A percentile compares a stretch with the other conserved stretches of the same genome.
Conservation (phyloP, 495 filamentous ascomycete genomes). For the Hypoxylon lienhwacheense region DNA sequence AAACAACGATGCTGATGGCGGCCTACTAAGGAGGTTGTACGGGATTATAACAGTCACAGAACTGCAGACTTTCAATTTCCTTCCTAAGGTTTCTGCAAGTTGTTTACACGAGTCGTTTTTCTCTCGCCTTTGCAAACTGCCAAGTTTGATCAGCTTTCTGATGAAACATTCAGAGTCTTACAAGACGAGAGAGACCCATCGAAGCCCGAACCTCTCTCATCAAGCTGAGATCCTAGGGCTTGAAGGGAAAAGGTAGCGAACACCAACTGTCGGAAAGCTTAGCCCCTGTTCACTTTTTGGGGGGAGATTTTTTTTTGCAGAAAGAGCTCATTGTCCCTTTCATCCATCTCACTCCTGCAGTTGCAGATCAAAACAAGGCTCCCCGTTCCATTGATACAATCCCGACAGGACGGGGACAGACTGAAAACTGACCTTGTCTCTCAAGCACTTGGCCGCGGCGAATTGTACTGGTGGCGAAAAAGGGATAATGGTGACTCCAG, state of each 20-base stretch:
- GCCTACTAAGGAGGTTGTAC: conserved; percentile 37
- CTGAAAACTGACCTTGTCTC: conserved; percentile 33
- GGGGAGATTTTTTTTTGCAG: conserved; percentile 15
- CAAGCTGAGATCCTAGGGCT: conserved; percentile 25
- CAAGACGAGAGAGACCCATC: conserved; percentile 35
- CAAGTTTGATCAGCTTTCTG: conserved; percentile 31
- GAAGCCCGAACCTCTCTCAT: conserved; percentile 31
- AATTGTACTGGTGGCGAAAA: conserved; percentile 29
- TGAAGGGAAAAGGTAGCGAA: conserved; percentile 11
- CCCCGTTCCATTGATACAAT: conserved; percentile 31
- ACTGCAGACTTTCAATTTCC: conserved; percentile 37
- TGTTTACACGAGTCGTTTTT: conserved; percentile 15
- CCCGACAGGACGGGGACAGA: conserved; percentile 33
- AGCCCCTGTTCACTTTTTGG: conserved; percentile 34
- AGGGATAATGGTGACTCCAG: conserved; percentile 51
- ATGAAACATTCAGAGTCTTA: conserved; percentile 42
- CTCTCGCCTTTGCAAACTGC: conserved; percentile 29
- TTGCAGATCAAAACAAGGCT: conserved; percentile 33
- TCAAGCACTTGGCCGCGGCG: conserved; percentile 31
- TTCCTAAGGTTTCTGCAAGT: conserved; percentile 14
- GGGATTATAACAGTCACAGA: conserved; percentile 39
- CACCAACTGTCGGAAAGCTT: conserved; percentile 24
- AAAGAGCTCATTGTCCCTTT: conserved; percentile 23
- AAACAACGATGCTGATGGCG: conserved; percentile 27
- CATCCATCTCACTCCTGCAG: conserved; percentile 27